Base-by-base conservation (phyloP, 805 yeast genomes). In the Ogataea nitratoaversa region DNA sequence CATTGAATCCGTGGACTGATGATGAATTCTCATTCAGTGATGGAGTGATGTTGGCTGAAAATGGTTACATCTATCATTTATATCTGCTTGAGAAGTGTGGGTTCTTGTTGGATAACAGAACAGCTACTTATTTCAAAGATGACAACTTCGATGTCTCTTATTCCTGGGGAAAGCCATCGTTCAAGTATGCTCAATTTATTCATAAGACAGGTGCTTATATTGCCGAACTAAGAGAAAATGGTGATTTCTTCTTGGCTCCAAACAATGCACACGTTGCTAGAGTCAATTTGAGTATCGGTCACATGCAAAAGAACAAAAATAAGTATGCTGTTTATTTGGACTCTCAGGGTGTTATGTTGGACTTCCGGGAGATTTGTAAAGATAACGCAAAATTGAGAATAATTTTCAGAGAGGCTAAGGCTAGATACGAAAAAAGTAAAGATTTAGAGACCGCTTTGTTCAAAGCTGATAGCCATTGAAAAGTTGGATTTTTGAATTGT, bases 141-240 rank as follows among this genome's bases (percentile, higher is more conserved):
- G 60, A 59, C 37, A 43, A 67, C 19, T 76, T 85, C 51, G 89
- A 86, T 33, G 81, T 90, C 17, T 57, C 70, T 14, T 91, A 89
- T 60, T 84, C 95, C 16, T 91, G 98, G 98, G 98, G 98, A 2
- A 76, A 71, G 42, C 95, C 96, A 2, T 69, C 68, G 25, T 89
- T 85, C 66, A 78, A 81, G 53, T 84, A 77, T 60, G 88, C 87
- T 1, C 99, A 93, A 61, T 95, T 84, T 56, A 82, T 93, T 37
- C 99, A 93, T 59, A 74, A 71, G 43, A 79, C 95, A 0, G 99
- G 99, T 2, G 81, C 86, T 1, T 87, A 90, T 53, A 78, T 93
- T 40, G 95, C 93, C 2, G 97, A 91, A 60, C 69, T 91, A 24
- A 69, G 90, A 48, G 86, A 79, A 30, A 80, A 78, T 49, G 93